A percentile compares a stretch with the other conserved stretches of the same genome.
Conservation (phyloP, 2,329 filamentous ascomycete genomes). For the Epichloe sibirici region DNA sequence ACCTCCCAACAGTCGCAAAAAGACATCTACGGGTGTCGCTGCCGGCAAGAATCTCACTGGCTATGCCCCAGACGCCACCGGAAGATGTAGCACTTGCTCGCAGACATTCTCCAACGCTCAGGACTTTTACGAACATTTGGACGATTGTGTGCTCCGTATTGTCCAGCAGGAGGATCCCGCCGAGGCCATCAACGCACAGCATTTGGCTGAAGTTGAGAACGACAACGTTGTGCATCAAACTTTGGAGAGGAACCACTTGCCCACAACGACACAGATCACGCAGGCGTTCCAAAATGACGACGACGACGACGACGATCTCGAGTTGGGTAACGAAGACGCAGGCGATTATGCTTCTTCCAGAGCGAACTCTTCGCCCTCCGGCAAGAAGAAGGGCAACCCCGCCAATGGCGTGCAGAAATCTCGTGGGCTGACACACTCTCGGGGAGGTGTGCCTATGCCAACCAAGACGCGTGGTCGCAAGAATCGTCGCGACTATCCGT, state of each 20-base stretch:
- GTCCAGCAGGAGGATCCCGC: conserved; percentile 60
- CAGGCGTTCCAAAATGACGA: conserved; percentile 29
- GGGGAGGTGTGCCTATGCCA: conserved; percentile 52
- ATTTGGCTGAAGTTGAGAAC: conserved; percentile 52
- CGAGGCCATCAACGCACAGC: conserved; percentile 55
- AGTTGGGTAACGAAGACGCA: conserved; percentile 41
- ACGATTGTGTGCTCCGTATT: conserved; percentile 59
- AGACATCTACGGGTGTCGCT: conserved; percentile 28
- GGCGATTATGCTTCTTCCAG: conserved; percentile 32
- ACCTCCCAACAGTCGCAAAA: conserved; percentile 82
- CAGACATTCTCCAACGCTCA: conserved; percentile 85
- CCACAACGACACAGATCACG: conserved; percentile 32
- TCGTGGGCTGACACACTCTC: conserved; percentile 65
- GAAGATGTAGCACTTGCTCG: conserved; percentile 92
- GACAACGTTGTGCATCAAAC: conserved; percentile 51
- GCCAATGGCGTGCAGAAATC: conserved; percentile 50
- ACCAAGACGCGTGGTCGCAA: conserved; percentile 60
- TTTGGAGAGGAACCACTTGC: conserved; percentile 50
- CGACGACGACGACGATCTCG: conserved; percentile 32
- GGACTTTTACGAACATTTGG: conserved; percentile 97
- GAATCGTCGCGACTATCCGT: conserved; percentile 85
- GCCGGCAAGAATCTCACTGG: conserved; percentile 53
- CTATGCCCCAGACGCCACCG: conserved; percentile 68
- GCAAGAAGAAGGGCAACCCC: conserved; percentile 45
- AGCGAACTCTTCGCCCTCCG: conserved; percentile 26